Evolutionary conservation across 768 basidiomycete species (phyloP), one percentile per base, ranked within the genome.

Genomic region (Zangia roseola): DNA sequence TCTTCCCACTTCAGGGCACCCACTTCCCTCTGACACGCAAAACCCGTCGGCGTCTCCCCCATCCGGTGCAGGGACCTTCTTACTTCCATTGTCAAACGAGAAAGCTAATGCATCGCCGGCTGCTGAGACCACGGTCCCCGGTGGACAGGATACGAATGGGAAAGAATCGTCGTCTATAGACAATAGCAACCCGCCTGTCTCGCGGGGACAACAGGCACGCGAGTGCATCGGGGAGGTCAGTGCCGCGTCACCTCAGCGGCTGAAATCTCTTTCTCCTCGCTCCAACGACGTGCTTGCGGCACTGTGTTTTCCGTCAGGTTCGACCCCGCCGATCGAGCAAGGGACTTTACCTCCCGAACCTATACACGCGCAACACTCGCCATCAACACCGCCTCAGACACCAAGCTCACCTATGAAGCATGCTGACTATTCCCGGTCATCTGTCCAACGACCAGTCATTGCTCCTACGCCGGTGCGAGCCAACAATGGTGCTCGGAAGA

Each of bases 261-360:
- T 82, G 23, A 73, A 76, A 14, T 82, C 82, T 17, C 63, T 85
- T 33, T 85, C 84, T n/a, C 83, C 84, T 2, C 70, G 73, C 13
- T 85, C 86, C 36, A 68, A 69, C 33, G 63, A 61, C 44, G 55
- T 76, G 33, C 70, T 80, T 26, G 62, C 63, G n/a, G 70, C 69
- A 47, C 56, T 77, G 26, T 52, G 74, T 9, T 62, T 69, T 19
- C 45, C 67, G 5, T 53, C 61, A 10, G 40, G 52, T 41, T 43
- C 54, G 8, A 53, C 58, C 23, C 48, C 57, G 5, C 48, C 54
- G n/a, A 47, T 50, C 24, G 46, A 64, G 33, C 44, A 49, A 46
- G 47, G 34, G n/a, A 12, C 24, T 25, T 26, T 55, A 23, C 45
- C 49, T 25, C 16, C 25, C 20, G 50, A 59, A 34, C 35, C 45